Evolutionary conservation across 148 eudicot species (phyloP).

Genomic region (Beta vulgaris): DNA sequence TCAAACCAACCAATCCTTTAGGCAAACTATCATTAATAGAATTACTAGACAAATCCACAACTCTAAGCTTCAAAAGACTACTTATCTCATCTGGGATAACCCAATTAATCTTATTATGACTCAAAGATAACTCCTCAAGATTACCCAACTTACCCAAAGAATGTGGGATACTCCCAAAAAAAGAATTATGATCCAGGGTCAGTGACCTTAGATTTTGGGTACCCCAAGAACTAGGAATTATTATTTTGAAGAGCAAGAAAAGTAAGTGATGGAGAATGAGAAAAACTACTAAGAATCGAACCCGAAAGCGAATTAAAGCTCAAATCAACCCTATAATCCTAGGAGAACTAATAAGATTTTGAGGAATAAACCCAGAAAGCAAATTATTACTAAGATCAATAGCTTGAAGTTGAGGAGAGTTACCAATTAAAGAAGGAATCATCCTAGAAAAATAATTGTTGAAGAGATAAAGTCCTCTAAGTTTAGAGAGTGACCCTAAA

Average conservation of each 20-base stretch:
- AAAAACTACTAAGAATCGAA: constrained; percentile 46
- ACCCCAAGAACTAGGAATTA: constrained; percentile 66
- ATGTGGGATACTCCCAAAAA: constrained; percentile 60
- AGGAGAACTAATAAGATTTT: constrained; percentile 47
- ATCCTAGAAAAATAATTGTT: constrained; percentile 72
- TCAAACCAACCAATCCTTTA: constrained; percentile 30
- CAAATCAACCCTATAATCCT: constrained; percentile 64
- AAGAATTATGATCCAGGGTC: constrained; percentile 53
- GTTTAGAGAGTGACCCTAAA: constrained; percentile 59
- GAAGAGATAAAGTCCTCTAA: constrained; percentile 71
- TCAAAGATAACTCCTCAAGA: constrained; percentile 48
- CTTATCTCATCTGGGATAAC: constrained; percentile 38
- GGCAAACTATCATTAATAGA: constrained; percentile 47
- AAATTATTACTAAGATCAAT: constrained; percentile 74
- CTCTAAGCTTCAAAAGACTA: constrained; percentile 28
- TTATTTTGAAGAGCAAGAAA: constrained; percentile 67
- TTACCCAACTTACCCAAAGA: constrained; percentile 43
- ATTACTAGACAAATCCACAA: constrained; percentile 49
- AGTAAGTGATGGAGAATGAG: constrained; percentile 44
- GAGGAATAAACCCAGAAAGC: constrained; percentile 56
- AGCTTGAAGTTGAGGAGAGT: constrained; percentile 39
- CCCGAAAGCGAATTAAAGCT: constrained; percentile 70
- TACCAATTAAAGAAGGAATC: constrained; percentile 59
- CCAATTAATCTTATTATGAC: constrained; percentile 54
- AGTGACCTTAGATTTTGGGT: constrained; percentile 39